These are phyloP conservation scores for Jatropha podagrica DNA, from an alignment of 441 rosid genomes.

Conservation along the genomic window DNA sequence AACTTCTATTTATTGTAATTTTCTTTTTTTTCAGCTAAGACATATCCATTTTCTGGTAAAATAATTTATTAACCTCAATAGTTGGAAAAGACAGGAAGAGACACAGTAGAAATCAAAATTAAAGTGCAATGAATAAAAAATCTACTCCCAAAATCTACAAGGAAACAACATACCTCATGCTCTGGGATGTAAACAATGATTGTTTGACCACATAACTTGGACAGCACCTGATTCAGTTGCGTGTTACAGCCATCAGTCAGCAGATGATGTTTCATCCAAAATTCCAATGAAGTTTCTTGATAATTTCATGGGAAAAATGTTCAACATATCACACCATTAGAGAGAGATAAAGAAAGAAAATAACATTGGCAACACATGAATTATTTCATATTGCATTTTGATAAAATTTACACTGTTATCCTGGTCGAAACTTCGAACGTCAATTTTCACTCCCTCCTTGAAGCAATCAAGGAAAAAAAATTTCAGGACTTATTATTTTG, in stretches of 20 bases:
- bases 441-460: not conserved
- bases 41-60: not conserved
- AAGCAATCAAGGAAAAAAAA: not conserved
- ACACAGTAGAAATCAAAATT: not conserved
- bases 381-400: not conserved
- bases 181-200: constrained; percentile 74
- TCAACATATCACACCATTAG: not conserved
- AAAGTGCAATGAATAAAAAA: not conserved
- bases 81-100: not conserved
- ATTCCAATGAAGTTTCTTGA: not conserved
- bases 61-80: not conserved
- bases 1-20: too few relatives aligned
- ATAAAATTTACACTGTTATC: not conserved
- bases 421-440: too few relatives aligned
- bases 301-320: not conserved
- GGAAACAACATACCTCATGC: constrained; percentile 59
- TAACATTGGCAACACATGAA: not conserved
- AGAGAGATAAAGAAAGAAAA: not conserved
- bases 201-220: constrained; percentile 75
- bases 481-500: not conserved
- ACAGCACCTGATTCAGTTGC: constrained; percentile 58
- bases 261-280: not conserved
- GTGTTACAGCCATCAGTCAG: constrained; percentile 19
- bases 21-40: too few relatives aligned
- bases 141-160: not conserved